Conservation (phyloP, 2,329 filamentous ascomycete genomes). For the Fusarium tricinctum region DNA sequence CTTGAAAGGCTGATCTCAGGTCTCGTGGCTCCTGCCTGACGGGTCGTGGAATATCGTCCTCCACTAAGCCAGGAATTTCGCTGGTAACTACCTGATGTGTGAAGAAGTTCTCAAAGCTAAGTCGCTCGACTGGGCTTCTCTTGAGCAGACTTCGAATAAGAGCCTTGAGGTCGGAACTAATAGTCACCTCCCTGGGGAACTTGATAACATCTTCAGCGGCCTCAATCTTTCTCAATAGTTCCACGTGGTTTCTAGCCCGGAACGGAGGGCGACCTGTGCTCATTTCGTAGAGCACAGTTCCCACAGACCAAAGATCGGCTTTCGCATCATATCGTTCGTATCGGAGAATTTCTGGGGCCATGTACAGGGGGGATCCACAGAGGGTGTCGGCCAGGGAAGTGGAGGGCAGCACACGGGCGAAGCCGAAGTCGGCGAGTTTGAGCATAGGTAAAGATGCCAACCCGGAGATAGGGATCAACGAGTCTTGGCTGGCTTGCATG, state of each 20-base stretch:
- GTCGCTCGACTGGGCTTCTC: conserved; percentile 84
- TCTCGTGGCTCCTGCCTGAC: conserved; percentile 57
- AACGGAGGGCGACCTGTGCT: conserved; percentile 91
- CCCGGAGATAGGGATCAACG: conserved; percentile 83
- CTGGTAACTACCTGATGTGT: conserved; percentile 77
- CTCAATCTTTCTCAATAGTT: conserved; percentile 92
- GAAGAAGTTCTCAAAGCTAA: conserved; percentile 91
- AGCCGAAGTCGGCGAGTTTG: conserved; percentile 99
- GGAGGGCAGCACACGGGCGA: conserved; percentile 89
- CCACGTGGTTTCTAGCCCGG: conserved; percentile 92
- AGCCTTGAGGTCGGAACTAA: conserved; percentile 82
- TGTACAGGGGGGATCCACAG: conserved; percentile 96
- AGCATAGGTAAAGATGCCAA: conserved; percentile 91
- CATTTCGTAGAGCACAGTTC: conserved; percentile 97
- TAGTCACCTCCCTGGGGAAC: conserved; percentile 80
- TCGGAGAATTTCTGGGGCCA: conserved; percentile 96
- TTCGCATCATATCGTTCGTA: conserved; percentile 99
- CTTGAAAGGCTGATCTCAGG: conserved; percentile 52
- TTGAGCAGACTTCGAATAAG: conserved; percentile 87
- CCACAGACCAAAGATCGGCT: conserved; percentile 97
- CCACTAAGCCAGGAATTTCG: conserved; percentile 84
- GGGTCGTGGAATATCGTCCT: conserved; percentile 75
- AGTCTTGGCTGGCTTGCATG: conserved; percentile 82
- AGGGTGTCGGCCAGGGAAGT: conserved; percentile 95
- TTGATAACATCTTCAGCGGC: conserved; percentile 86